Conservation (phyloP, 2,329 filamentous ascomycete species). For the Pestalotiopsis sp. region DNA sequence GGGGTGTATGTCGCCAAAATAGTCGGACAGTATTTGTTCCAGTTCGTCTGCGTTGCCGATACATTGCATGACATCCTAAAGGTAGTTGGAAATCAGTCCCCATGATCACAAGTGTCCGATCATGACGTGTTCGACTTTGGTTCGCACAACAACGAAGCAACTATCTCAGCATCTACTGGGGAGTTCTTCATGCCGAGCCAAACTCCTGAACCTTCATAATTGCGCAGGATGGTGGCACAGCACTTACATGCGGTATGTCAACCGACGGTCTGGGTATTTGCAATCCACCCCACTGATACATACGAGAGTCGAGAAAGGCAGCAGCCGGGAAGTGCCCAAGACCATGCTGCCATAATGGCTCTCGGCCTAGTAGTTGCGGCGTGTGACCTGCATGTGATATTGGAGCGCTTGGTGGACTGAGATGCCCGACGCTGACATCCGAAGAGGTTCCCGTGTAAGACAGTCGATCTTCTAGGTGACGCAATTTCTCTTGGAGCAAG, state of each 20-base stretch:
- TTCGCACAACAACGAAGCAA: background rate
- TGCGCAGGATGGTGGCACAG: constrained; percentile 1
- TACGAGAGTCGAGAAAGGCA: constrained; percentile 45
- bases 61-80: constrained; percentile 40
- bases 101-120: background rate
- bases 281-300: constrained; percentile 39
- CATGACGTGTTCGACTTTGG: background rate
- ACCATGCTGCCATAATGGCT: constrained; percentile 23
- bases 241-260: constrained; percentile 40
- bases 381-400: constrained; percentile 22
- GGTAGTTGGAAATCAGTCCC: background rate
- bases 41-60: constrained; percentile 41
- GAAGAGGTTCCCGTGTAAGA: constrained; percentile 22
- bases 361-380: constrained; percentile 13
- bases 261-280: constrained; percentile 40
- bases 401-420: constrained; percentile 24
- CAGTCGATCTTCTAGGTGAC: constrained; percentile 41
- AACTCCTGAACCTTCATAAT: no score
- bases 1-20: constrained; percentile 46
- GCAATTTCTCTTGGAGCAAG: constrained; percentile 38
- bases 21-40: constrained; percentile 40
- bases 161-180: background rate
- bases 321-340: constrained; percentile 42
- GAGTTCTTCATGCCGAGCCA: no score
- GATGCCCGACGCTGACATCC: constrained; percentile 16